Conservation (phyloP, 768 basidiomycete genomes). For the Lactarius evosmus region DNA sequence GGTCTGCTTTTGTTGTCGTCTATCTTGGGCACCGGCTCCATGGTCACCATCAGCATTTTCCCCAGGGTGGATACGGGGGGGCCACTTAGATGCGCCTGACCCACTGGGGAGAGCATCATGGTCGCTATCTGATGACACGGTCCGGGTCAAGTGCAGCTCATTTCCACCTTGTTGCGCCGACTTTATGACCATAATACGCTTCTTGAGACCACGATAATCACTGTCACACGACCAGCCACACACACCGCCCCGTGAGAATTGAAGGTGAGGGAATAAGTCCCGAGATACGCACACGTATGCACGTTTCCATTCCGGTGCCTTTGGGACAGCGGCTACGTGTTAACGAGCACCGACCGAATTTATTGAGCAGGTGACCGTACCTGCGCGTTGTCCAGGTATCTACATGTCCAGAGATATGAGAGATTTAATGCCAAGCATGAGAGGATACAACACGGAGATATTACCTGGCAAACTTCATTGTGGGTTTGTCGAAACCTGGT, state of each 20-base stretch:
- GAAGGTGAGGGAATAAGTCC: not conserved
- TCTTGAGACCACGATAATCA: slow-evolving; percentile 27
- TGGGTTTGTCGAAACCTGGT: not conserved
- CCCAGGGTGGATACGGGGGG: not conserved
- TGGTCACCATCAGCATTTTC: not conserved
- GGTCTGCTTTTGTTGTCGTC: not conserved
- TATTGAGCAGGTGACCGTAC: slow-evolving; percentile 7
- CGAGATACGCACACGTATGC: slow-evolving; percentile 27
- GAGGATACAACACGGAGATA: not conserved
- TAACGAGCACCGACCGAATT: not conserved
- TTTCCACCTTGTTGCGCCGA: not conserved
- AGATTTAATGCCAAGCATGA: not conserved
- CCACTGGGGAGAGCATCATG: not conserved
- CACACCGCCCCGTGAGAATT: not conserved
- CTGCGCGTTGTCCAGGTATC: slow-evolving; percentile 26
- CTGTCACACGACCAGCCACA: slow-evolving; percentile 18
- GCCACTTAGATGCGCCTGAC: not conserved
- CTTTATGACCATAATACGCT: slow-evolving; percentile 21
- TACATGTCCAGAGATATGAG: slow-evolving; percentile 9
- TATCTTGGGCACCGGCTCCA: not conserved
- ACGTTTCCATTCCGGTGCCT: slow-evolving; percentile 29
- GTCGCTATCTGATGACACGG: slow-evolving; percentile 8
- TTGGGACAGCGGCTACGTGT: not conserved
- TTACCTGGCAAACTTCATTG: slow-evolving; percentile 29
- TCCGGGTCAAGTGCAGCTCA: not conserved